Evolutionary conservation across 805 yeast genomes (phyloP), one percentile per base, ranked within the genome.

Genomic region (Wickerhamomyces silvicola): DNA sequence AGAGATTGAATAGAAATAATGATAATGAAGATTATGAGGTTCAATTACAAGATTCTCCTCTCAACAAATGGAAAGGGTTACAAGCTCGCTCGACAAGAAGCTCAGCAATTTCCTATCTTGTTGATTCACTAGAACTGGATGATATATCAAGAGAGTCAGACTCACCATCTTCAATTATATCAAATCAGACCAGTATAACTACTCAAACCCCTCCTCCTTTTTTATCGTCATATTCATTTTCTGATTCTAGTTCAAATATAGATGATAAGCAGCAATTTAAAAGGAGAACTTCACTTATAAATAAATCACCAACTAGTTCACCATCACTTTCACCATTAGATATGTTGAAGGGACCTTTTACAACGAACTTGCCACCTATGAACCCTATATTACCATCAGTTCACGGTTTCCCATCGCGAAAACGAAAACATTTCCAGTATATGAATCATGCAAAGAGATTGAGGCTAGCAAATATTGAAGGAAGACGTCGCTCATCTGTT

Each of bases 401-500:
- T 11, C 53, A 56, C 36, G 37, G 54, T 10, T 63, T 62, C 40
- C 64, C 58, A 41, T 35, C 43, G 27, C 41, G 28, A 27, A 37
- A 27, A 22, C 45, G 27, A 22, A 43, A 36, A 7, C 43, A 67
- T 4, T 71, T 74, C 48, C 73, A 68, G 30, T 76, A 76, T 46
- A 61, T 75, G 46, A 67, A 76, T 1, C 75, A 68, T 39, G 70
- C 66, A 29, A 72, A 71, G 40, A 60, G 85, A 47, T 47, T 72
- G 30, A 59, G 76, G 38, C 50, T 77, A 18, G 65, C 68, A 6
- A 59, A 54, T 22, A 45, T 74, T 14, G 57, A 64, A 22, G 65
- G 68, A 4, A 56, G 70, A 36, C 60, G 84, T 33, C 59, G 78
- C 33, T 74, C 84, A 0, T 76, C 84, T 0, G 60, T 75, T 4